Percentiles rank a stretch among this genome's conserved stretches.
Evolutionary conservation across 805 yeast species (phyloP).

Genomic region (Lipomyces japonicus): DNA sequence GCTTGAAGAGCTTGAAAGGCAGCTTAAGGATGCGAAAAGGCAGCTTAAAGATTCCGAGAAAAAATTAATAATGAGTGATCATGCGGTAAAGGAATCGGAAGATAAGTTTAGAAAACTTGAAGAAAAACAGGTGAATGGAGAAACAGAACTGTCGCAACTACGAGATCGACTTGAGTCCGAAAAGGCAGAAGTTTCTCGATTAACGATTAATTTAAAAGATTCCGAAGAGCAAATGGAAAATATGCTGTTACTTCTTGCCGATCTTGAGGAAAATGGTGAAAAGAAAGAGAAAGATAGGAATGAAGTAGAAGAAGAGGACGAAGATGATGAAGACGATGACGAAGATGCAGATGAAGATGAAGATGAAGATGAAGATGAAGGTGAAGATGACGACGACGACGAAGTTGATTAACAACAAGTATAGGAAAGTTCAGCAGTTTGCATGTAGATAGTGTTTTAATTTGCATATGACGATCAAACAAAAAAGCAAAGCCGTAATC

Average conservation of each 20-base stretch:
- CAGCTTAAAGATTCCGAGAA: not conserved
- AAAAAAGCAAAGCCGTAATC: too few species aligned
- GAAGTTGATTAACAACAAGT: not conserved
- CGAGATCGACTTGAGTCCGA: constrained; percentile 46
- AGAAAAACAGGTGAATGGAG: not conserved
- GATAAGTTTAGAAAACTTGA: not conserved
- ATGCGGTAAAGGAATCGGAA: not conserved
- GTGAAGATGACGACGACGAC: constrained; percentile 2
- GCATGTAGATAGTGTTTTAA: too few species aligned
- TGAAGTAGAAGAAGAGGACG: constrained; percentile 58
- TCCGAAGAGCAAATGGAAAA: constrained; percentile 56
- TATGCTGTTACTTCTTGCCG: constrained; percentile 68
- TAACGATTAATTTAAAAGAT: constrained; percentile 8
- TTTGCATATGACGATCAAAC: not conserved
- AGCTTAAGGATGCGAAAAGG: constrained; percentile 3
- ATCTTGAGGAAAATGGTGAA: constrained; percentile 64
- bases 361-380: constrained; percentile 16
- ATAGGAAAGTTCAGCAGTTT: too few species aligned
- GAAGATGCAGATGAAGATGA: constrained; percentile 16
- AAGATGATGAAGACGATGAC: constrained; percentile 17
- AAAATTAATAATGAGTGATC: too few species aligned
- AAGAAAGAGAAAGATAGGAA: constrained; percentile 63
- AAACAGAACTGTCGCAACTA: constrained; percentile 30
- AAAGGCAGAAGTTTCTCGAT: constrained; percentile 21
- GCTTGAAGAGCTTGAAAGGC: constrained; percentile 31